Percentiles rank a stretch among this genome's conserved stretches.
Evolutionary conservation across 2,329 filamentous ascomycete species (phyloP).

Genomic region (Tothia fuscella): DNA sequence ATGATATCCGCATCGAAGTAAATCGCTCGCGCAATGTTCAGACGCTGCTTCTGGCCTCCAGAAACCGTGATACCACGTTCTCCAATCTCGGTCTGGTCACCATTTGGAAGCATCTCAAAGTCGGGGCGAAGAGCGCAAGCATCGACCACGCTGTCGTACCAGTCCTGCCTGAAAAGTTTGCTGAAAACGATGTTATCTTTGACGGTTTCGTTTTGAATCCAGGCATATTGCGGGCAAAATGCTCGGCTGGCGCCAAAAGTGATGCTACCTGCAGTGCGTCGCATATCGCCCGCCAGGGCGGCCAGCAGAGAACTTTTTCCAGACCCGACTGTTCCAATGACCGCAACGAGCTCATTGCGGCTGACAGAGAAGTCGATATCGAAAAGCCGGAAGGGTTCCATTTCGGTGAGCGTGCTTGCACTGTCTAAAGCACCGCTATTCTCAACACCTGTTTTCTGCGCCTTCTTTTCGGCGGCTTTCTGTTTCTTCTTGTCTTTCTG

Average conservation of each 20-base stretch:
- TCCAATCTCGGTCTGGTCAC: slow-evolving; percentile 84
- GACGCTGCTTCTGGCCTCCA: slow-evolving; percentile 85
- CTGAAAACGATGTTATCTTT: slow-evolving; percentile 87
- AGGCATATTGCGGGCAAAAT: slow-evolving; percentile 93
- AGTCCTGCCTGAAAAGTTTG: slow-evolving; percentile 55
- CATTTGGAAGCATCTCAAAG: slow-evolving; percentile 82
- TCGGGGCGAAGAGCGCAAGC: slow-evolving; percentile 79
- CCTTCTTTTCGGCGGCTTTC: slow-evolving; percentile 33
- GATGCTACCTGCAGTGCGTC: slow-evolving; percentile 62
- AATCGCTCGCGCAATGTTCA: slow-evolving; percentile 79
- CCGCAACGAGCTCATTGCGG: slow-evolving; percentile 65
- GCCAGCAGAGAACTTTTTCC: slow-evolving; percentile 85
- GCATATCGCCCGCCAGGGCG: slow-evolving; percentile 88
- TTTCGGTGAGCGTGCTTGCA: slow-evolving; percentile 44
- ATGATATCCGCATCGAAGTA: slow-evolving; percentile 53
- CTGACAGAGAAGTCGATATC: slow-evolving; percentile 56
- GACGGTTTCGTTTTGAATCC: slow-evolving; percentile 89
- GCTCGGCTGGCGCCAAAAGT: slow-evolving; percentile 68
- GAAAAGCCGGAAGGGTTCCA: slow-evolving; percentile 60
- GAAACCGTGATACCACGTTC: slow-evolving; percentile 93
- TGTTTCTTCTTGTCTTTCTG: slow-evolving; percentile 29
- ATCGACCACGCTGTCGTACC: slow-evolving; percentile 76
- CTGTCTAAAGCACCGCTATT: slow-evolving; percentile 34
- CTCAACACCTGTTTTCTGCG: slow-evolving; percentile 22
- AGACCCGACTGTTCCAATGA: slow-evolving; percentile 81